Evolutionary conservation across 768 basidiomycete genomes (phyloP).

Genomic region (Mycena galericulata): DNA sequence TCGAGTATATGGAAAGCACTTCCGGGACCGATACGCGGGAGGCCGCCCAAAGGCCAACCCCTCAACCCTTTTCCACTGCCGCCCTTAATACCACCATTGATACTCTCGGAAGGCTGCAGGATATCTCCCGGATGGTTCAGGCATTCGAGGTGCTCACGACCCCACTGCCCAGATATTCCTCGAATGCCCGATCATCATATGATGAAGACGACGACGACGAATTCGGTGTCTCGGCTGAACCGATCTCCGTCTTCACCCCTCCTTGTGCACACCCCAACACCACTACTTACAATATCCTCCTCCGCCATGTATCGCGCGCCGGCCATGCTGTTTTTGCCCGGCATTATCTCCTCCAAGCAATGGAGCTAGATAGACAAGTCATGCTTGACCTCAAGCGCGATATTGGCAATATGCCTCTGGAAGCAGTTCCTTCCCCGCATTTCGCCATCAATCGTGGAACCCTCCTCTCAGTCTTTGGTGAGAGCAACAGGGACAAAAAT

Average conservation of each 20-base stretch:
- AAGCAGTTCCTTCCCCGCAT: constrained; percentile 59
- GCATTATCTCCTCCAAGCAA: constrained; percentile 73
- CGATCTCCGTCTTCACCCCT: constrained; percentile 50
- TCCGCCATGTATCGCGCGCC: constrained; percentile 65
- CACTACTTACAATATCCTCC: constrained; percentile 71
- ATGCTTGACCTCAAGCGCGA: constrained; percentile 47
- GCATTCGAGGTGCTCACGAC: constrained; percentile 84
- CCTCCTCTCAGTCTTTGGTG: constrained; percentile 68
- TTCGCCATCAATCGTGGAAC: constrained; percentile 67
- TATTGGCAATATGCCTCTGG: constrained; percentile 45
- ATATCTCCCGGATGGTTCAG: constrained; percentile 76
- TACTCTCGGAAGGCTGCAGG: constrained; percentile 69
- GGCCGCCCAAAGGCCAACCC: constrained; percentile 34
- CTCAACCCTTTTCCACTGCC: constrained; percentile 67
- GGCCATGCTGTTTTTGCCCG: constrained; percentile 67
- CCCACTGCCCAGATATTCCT: constrained; percentile 64
- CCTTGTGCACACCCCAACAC: constrained; percentile 70
- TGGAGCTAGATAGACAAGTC: constrained; percentile 55
- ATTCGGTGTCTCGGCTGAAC: constrained; percentile 58
- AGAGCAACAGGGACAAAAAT: constrained; percentile 70
- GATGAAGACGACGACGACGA: constrained; percentile 78
- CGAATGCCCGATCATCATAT: constrained; percentile 60
- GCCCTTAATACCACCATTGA: constrained; percentile 83
- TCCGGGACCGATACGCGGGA: neutral
- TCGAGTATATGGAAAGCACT: constrained; percentile 53